Conservation (phyloP, 495 filamentous ascomycete genomes). For the Niebla homalea region DNA sequence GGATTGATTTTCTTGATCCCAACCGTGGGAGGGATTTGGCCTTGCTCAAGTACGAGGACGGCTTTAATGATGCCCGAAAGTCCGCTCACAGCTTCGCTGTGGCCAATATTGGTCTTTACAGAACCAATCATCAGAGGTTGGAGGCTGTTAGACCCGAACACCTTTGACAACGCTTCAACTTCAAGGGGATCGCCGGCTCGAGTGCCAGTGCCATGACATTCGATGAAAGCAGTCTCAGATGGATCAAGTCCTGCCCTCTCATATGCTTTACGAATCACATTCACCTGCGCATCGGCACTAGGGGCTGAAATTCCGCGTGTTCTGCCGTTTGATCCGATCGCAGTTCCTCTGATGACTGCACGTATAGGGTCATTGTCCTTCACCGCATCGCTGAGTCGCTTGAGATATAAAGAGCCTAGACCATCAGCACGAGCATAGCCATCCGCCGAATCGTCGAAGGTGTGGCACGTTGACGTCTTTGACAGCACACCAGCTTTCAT, state of each 20-base stretch:
- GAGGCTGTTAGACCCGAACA: not conserved
- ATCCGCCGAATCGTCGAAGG: not conserved
- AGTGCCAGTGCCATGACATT: slow-evolving; percentile 36
- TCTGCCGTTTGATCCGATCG: slow-evolving; percentile 34
- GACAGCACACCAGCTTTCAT: not conserved
- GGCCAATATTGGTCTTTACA: slow-evolving; percentile 34
- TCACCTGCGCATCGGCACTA: slow-evolving; percentile 17
- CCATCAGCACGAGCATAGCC: not conserved
- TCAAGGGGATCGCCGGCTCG: slow-evolving; percentile 23
- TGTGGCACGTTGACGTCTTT: not conserved
- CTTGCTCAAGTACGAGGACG: slow-evolving; percentile 32
- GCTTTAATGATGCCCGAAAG: slow-evolving; percentile 44
- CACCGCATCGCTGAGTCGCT: slow-evolving; percentile 38
- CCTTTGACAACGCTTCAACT: slow-evolving; percentile 8
- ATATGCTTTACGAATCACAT: slow-evolving; percentile 26
- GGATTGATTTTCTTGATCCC: slow-evolving; percentile 26
- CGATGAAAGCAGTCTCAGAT: slow-evolving; percentile 16
- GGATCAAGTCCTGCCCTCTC: slow-evolving; percentile 17
- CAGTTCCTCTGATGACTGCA: slow-evolving; percentile 43
- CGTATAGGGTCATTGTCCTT: slow-evolving; percentile 39
- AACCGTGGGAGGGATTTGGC: slow-evolving; percentile 32
- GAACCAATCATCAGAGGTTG: too few relatives aligned
- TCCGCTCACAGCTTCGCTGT: slow-evolving; percentile 28
- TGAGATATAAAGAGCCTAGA: slow-evolving; percentile 27
- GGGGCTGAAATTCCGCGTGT: slow-evolving; percentile 15